Conservation (phyloP, 2,329 filamentous ascomycete genomes). For the Dendryphion nanum region DNA sequence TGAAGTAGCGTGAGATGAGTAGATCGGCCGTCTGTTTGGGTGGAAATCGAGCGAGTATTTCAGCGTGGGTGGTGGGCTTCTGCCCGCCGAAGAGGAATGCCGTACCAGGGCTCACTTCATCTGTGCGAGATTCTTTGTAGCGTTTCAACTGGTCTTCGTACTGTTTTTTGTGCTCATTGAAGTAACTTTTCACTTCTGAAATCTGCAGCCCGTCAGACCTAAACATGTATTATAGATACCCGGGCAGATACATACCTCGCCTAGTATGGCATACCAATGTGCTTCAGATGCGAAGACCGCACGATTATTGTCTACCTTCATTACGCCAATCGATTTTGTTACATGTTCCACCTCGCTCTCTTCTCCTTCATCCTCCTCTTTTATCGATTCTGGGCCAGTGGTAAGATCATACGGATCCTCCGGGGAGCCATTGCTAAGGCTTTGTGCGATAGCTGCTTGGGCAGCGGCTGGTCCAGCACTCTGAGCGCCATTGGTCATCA, state of each 20-base stretch:
- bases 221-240: background rate
- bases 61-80: slow-evolving; percentile 66
- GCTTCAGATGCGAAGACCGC: slow-evolving; percentile 51
- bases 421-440: slow-evolving; percentile 39
- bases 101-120: slow-evolving; percentile 60
- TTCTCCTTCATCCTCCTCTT: slow-evolving; percentile 52
- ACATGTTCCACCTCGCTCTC: slow-evolving; percentile 63
- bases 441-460: slow-evolving; percentile 55
- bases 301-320: slow-evolving; percentile 52
- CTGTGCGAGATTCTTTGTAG: slow-evolving; percentile 65
- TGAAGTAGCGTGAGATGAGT: slow-evolving; percentile 86
- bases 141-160: slow-evolving; percentile 77
- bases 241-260: slow-evolving; percentile 41
- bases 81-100: slow-evolving; percentile 75
- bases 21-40: slow-evolving; percentile 79
- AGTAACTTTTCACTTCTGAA: slow-evolving; percentile 91
- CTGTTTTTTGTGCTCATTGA: slow-evolving; percentile 81
- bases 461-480: slow-evolving; percentile 59
- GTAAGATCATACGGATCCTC: slow-evolving; percentile 52
- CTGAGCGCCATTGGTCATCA: slow-evolving; percentile 86
- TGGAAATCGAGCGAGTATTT: slow-evolving; percentile 78
- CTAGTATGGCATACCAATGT: slow-evolving; percentile 54
- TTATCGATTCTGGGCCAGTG: slow-evolving; percentile 57
- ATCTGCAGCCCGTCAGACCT: slow-evolving; percentile 53
- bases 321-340: slow-evolving; percentile 51